A percentile compares a stretch with the other conserved stretches of the same genome.
Conservation (phyloP, 768 basidiomycete species). For the Tulasnella sp. region DNA sequence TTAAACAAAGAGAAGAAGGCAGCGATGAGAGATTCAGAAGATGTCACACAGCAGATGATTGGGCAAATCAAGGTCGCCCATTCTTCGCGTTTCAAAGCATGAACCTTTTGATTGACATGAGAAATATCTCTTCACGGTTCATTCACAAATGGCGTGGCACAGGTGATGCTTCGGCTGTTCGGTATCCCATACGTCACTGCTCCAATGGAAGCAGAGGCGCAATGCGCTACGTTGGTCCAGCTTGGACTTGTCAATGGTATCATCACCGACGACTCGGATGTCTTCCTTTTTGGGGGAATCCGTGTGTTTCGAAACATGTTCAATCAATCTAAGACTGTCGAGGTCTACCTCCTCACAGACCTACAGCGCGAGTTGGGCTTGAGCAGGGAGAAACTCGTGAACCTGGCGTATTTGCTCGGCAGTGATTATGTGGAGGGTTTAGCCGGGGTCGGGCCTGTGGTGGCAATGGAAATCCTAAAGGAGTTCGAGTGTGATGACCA, state of each 20-base stretch:
- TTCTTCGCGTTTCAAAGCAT: too few species aligned
- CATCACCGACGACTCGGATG: constrained; percentile 98
- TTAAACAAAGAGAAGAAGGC: constrained; percentile 76
- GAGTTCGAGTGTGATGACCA: constrained; percentile 44
- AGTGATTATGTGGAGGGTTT: constrained; percentile 95
- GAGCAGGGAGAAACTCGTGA: constrained; percentile 73
- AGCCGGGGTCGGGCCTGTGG: constrained; percentile 85
- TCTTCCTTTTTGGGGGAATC: constrained; percentile 91
- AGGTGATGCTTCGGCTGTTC: constrained; percentile 87
- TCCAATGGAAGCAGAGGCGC: constrained; percentile 98
- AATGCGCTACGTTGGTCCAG: constrained; percentile 83
- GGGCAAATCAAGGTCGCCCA: constrained; percentile 56
- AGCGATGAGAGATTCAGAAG: constrained; percentile 88
- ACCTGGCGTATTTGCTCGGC: constrained; percentile 86
- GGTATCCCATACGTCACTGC: constrained; percentile 98
- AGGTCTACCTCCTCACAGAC: constrained; percentile 82
- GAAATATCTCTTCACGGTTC: too few species aligned
- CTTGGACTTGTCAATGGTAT: constrained; percentile 89
- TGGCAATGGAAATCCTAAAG: constrained; percentile 88
- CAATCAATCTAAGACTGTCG: constrained; percentile 97
- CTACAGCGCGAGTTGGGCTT: constrained; percentile 79
- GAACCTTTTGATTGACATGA: constrained; percentile 40
- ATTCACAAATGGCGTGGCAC: too few species aligned
- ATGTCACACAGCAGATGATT: constrained; percentile 91
- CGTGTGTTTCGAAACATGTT: constrained; percentile 99